These are phyloP conservation scores for Sphaerulina vaccinii DNA, from an alignment of 2,329 filamentous ascomycete genomes.

Conservation along the genomic window DNA sequence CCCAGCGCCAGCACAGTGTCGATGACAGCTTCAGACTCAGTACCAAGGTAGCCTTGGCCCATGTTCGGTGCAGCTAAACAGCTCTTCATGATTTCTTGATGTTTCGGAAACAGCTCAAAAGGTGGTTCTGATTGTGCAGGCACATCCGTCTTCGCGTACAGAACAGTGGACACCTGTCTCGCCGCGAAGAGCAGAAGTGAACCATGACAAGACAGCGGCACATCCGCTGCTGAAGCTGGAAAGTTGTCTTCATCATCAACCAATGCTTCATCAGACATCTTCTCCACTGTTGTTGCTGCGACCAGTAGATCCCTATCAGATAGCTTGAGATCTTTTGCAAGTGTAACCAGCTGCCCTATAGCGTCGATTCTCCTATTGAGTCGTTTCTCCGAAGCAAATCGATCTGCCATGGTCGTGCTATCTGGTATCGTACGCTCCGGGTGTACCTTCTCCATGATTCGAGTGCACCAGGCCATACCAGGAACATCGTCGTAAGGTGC, in stretches of 20 bases:
- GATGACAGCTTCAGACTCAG: slow-evolving; percentile 52
- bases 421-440: slow-evolving; percentile 64
- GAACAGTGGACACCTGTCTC: slow-evolving; percentile 49
- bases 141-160: slow-evolving; percentile 44
- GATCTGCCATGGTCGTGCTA: slow-evolving; percentile 60
- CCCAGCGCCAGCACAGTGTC: slow-evolving; percentile 56
- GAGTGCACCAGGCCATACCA: slow-evolving; percentile 51
- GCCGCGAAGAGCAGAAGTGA: slow-evolving; percentile 55
- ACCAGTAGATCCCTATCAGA: slow-evolving; percentile 49
- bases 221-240: slow-evolving; percentile 52
- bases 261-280: slow-evolving; percentile 41
- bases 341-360: slow-evolving; percentile 69
- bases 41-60: slow-evolving; percentile 42
- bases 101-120: slow-evolving; percentile 55
- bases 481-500: slow-evolving; percentile 46
- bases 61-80: slow-evolving; percentile 46
- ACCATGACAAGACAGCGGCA: slow-evolving; percentile 57
- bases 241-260: slow-evolving; percentile 53
- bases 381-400: slow-evolving; percentile 63
- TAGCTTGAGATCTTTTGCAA: slow-evolving; percentile 59
- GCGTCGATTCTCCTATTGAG: slow-evolving; percentile 63
- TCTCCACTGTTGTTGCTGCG: slow-evolving; percentile 43
- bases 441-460: slow-evolving; percentile 67
- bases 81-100: slow-evolving; percentile 52
- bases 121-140: slow-evolving; percentile 28